Evolutionary conservation across 2,329 filamentous ascomycete genomes (phyloP).

Genomic region (Cladophialophora carrionii): DNA sequence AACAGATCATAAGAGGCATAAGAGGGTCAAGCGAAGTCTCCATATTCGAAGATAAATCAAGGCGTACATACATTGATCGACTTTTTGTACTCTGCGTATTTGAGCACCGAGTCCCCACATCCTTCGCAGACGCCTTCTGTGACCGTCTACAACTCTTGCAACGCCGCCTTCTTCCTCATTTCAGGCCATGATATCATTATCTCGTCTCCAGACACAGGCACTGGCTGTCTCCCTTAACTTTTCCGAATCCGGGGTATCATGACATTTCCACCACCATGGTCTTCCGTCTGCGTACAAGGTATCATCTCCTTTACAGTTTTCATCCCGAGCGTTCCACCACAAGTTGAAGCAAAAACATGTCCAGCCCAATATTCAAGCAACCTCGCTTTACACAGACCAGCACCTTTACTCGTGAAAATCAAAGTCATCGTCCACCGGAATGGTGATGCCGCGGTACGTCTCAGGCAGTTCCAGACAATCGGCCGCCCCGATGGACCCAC

Average conservation of each 20-base stretch:
- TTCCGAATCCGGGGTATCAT: background rate
- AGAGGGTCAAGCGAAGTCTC: no score
- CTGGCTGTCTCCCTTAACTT: background rate
- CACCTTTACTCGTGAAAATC: slow-evolving; percentile 29
- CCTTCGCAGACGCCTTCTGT: background rate
- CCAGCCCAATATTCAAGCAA: background rate
- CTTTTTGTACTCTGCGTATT: background rate
- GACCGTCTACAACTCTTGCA: background rate
- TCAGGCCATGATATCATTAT: background rate
- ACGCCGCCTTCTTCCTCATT: background rate
- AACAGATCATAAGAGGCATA: no score
- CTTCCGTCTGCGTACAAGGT: background rate
- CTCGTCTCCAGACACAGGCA: background rate
- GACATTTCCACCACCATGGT: background rate
- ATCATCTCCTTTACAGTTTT: background rate
- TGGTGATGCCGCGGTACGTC: slow-evolving; percentile 44
- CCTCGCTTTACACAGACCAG: background rate
- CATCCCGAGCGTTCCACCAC: background rate
- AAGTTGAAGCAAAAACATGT: background rate
- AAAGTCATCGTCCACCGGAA: slow-evolving; percentile 42
- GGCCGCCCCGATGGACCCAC: slow-evolving; percentile 31
- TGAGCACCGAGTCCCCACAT: no score
- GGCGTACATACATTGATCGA: background rate
- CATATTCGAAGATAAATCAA: background rate
- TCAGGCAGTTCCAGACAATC: slow-evolving; percentile 29